Percentiles rank a stretch among this genome's conserved stretches.
These are phyloP conservation scores for Xylaria intraflava DNA, from an alignment of 495 filamentous ascomycete species.

Conservation along the genomic window DNA sequence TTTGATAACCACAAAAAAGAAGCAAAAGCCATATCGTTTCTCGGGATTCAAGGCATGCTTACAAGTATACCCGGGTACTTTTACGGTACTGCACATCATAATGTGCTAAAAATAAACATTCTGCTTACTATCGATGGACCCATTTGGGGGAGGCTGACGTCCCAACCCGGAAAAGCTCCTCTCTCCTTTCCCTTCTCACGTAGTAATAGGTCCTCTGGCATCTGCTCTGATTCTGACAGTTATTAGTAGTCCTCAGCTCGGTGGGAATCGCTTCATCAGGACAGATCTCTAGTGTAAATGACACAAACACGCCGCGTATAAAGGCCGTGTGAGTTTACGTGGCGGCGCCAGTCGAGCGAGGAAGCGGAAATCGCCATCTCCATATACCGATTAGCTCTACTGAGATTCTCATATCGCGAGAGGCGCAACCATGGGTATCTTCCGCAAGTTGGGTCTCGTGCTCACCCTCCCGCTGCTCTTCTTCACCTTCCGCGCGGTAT, in stretches of 20 bases:
- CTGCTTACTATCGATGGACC: slow-evolving; percentile 4
- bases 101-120: slow-evolving; percentile 9
- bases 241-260: slow-evolving; percentile 1
- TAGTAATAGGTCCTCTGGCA: too few species aligned
- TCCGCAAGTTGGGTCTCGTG: slow-evolving; percentile 11
- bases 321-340: background rate
- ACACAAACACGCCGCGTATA: background rate
- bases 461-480: slow-evolving; percentile 6
- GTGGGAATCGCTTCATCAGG: slow-evolving; percentile 4
- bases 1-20: too few species aligned
- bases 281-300: slow-evolving; percentile 3
- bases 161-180: slow-evolving; percentile 1
- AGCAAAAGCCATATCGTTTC: too few species aligned
- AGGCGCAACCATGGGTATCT: slow-evolving; percentile 4
- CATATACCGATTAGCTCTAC: background rate
- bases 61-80: too few species aligned
- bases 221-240: too few species aligned
- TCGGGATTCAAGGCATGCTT: too few species aligned
- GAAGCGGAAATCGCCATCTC: background rate
- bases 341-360: background rate
- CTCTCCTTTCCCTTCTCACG: background rate
- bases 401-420: background rate
- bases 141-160: background rate
- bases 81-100: too few species aligned
- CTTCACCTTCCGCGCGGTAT: slow-evolving; percentile 5